A percentile compares a stretch with the other conserved stretches of the same genome.
Evolutionary conservation across 2,329 filamentous ascomycete species (phyloP).

Genomic region (Ciborinia camelliae): DNA sequence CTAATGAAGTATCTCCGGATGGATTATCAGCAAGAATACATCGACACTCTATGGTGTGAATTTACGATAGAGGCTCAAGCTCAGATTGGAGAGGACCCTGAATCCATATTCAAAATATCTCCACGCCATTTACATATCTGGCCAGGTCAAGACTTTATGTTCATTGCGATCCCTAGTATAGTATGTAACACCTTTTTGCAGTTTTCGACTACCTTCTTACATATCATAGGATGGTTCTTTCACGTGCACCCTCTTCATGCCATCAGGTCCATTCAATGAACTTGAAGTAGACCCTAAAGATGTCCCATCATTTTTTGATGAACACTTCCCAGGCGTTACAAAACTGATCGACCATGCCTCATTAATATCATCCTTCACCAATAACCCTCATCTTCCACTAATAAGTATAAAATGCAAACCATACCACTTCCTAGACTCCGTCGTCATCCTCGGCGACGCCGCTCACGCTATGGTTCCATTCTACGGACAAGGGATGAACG

Average conservation of each 20-base stretch:
- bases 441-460: conserved; percentile 86
- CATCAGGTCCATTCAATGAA: conserved; percentile 62
- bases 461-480: conserved; percentile 98
- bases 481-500: conserved; percentile 97
- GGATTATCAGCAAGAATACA: conserved; percentile 91
- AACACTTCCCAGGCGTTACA: conserved; percentile 83
- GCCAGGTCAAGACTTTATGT: conserved; percentile 94
- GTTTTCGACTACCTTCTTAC: conserved; percentile 19
- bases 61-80: conserved; percentile 62
- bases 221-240: conserved; percentile 75
- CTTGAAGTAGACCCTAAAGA: conserved; percentile 61
- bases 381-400: conserved; percentile 85
- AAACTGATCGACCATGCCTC: conserved; percentile 63
- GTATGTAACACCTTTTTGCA: conserved; percentile 16
- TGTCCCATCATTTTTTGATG: conserved; percentile 71
- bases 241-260: conserved; percentile 90
- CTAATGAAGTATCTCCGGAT: conserved; percentile 93
- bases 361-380: conserved; percentile 69
- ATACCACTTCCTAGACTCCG: conserved; percentile 74
- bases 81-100: conserved; percentile 33
- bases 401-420: conserved; percentile 92
- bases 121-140: conserved; percentile 96
- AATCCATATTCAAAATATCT: conserved; percentile 69
- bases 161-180: conserved; percentile 83
- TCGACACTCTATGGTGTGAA: conserved; percentile 96